Percentiles rank a stretch among this genome's conserved stretches.
Evolutionary conservation across 2,329 filamentous ascomycete species (phyloP).

Genomic region (Talaromyces sp.): DNA sequence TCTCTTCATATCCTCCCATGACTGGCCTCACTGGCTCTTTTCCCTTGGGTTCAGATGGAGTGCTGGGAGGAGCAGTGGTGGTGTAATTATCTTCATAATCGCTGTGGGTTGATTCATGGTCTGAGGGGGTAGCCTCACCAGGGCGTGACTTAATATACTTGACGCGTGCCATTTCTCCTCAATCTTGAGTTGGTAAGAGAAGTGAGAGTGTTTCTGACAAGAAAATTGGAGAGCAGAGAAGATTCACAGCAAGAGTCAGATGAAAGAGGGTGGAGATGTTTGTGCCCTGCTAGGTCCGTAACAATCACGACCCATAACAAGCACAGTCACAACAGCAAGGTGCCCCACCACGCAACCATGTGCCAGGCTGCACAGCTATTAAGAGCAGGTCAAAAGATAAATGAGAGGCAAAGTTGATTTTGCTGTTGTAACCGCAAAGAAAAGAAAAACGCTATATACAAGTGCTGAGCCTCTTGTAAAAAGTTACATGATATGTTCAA

Average conservation of each 20-base stretch:
- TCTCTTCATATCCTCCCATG: neutral
- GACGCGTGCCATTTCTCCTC: neutral
- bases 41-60: neutral
- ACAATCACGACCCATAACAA: neutral
- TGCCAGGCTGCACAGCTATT: neutral
- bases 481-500: neutral
- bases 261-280: constrained; percentile 11
- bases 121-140: neutral
- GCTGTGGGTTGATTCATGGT: neutral
- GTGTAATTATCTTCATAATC: neutral
- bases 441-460: constrained; percentile 1
- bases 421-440: neutral
- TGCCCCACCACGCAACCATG: neutral
- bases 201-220: neutral
- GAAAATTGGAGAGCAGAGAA: neutral
- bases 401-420: neutral
- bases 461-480: neutral
- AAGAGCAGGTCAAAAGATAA: neutral
- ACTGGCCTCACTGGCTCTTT: neutral
- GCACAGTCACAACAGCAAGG: neutral
- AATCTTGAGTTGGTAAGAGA: constrained; percentile 15
- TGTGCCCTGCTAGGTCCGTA: constrained; percentile 6
- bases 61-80: neutral
- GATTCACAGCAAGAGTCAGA: neutral
- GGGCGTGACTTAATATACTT: neutral